These are phyloP conservation scores for Trypanosoma avium DNA, from an alignment of 208 protist genomes.

Conservation along the genomic window DNA sequence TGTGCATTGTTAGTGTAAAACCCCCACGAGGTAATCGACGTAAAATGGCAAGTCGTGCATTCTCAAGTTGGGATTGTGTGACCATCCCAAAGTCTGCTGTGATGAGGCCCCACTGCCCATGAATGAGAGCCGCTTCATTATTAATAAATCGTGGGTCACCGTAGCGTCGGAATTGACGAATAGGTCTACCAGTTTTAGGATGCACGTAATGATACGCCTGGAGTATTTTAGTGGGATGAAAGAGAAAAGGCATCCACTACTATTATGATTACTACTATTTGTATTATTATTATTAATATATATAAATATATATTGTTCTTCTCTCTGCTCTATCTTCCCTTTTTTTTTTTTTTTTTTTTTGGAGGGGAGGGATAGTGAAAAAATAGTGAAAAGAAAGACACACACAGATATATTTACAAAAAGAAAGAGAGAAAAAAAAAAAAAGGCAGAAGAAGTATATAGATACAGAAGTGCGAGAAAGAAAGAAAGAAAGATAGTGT, in stretches of 20 bases:
- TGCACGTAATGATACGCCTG: constrained; percentile 90
- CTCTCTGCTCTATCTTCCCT: no score
- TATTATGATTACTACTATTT: neutral
- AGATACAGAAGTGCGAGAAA: neutral
- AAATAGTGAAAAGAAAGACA: no score
- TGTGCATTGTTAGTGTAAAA: constrained; percentile 87
- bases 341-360: no score
- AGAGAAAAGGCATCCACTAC: constrained; percentile 18
- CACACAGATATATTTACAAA: no score
- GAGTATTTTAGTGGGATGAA: constrained; percentile 36
- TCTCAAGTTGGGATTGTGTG: constrained; percentile 87
- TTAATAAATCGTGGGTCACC: constrained; percentile 90
- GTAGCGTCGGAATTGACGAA: constrained; percentile 82
- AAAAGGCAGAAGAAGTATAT: neutral
- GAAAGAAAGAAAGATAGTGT: neutral
- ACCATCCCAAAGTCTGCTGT: constrained; percentile 91
- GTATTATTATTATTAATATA: no score
- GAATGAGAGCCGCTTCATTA: constrained; percentile 87
- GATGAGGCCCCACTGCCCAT: constrained; percentile 79
- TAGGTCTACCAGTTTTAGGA: constrained; percentile 80
- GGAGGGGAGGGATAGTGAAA: no score
- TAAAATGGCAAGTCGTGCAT: constrained; percentile 83
- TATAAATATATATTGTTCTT: no score
- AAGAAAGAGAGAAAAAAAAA: neutral
- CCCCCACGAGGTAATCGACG: constrained; percentile 80